Base-by-base conservation (phyloP, 257 asterid species). In the Nicotiana otophora region DNA sequence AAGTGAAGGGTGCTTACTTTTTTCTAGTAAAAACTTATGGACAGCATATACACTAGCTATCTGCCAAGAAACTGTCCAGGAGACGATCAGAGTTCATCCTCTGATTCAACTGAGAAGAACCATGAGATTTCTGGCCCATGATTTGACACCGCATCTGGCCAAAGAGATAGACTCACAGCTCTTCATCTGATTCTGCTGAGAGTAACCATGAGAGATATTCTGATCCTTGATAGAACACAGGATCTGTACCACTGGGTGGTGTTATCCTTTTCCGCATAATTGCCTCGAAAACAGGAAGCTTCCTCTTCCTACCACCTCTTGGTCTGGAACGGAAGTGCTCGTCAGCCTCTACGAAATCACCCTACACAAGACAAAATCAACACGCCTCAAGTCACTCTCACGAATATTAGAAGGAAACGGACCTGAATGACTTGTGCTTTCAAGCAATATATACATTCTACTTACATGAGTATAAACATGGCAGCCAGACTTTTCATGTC, bases 261-360 rank as follows among this genome's bases (percentile, higher is more conserved):
- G 77, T 85, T 10, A 96, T 78, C 89, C 99, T 87, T 90, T 94
- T 96, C 31, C 97, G 82, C 93, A 87, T 51, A 68, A 96, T 82
- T 8, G 89, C 75, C 85, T 93, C 98, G 0, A 94, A 85, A 34
- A 76, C 83, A 4, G 98, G 95, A 72, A 17, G 87, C 34, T 62
- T 89, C 82, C 98, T 92, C 87, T 92, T 93, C 83, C 92, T 78
- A 75, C 99, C 99, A 54, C 98, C 99, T 88, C 96, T 90, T 5
- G 94, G 93, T 85, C 96, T 87, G 5, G 87, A 89, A 9, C 88
- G 86, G 82, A 93, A 92, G 86, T 89, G 95, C 87, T 89, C 95
- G 81, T 94, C 98, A 2, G 90, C 83, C 68, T 86, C 97, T 54
- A 82, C 92, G 76, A 94, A 94, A 88, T 92, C 90, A 58, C 99